Base-by-base conservation (phyloP, 148 eudicot genomes). In the Rhododendron griersonianum region DNA sequence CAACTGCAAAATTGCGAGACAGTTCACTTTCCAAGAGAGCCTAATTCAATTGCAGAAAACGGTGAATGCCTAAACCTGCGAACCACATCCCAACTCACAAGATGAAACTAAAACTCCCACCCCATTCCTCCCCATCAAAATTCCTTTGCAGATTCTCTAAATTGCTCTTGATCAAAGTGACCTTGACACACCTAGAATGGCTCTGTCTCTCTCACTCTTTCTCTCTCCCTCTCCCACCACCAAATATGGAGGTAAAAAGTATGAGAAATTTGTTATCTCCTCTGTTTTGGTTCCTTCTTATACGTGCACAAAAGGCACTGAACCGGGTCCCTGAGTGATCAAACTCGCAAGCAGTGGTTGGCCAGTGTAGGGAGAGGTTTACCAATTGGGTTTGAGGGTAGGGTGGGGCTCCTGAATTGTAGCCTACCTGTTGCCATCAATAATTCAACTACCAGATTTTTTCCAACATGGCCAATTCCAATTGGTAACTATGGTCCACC, bases 271-370 rank as follows among this genome's bases (percentile, higher is more conserved):
- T 69, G 65, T 15, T 2, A 28, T 48, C 79, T 14, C 85, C 41
- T 48, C 53, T 16, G 67, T 18, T 55, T 73, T 48, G 28, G 80
- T 74, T 19, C 51, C 23, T 84, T 9, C 65, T 73, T 28, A 69
- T 39, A 28, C 33, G 28, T 73, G 45, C 37, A 73, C 28, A 61
- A 78, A 84, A 45, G 14, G 44, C 74, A 48, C 28, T 90, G 84
- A 78, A 82, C n/a, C 83, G 88, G 82, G 19, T 88, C 39, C 10
- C 81, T 84, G n/a, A 86, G 90, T 78, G 41, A 85, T 57, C 91
- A 90, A 82, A 90, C 88, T 57, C 65, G 84, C 33, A 76, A 85
- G 11, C 89, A 88, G 3, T 81, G 4, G 15, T 67, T 25, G 74
- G 74, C 33, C 14, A 28, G 25, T 23, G 25, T 61, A 23, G 23